Base-by-base conservation (phyloP, 768 basidiomycete species). In the Neoboletus magnificus region DNA sequence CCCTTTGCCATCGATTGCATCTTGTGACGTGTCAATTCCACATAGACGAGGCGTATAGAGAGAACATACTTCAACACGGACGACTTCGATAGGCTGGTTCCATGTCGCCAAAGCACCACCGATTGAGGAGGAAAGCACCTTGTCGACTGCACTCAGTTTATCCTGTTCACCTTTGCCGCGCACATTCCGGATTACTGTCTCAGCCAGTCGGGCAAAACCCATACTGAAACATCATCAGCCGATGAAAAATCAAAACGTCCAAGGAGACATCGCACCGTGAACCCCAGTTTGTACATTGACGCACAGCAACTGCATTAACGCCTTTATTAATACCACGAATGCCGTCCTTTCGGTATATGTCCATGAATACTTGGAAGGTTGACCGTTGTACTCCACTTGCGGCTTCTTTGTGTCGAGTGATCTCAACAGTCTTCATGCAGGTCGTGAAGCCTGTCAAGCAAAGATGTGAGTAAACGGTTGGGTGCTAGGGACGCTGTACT, bases 351-450 rank as follows among this genome's bases (percentile, higher is more conserved):
- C 89, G 84, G 73, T 93, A 97, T 65, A 98, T 98, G 66, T 98
- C 95, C 61, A 79, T 85, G 69, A 98, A 99, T 48, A 98, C 87
- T 42, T 87, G 87, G 86, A 92, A 95, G 2, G 96, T 98, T 50
- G 90, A 92, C 12, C 93, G 92, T 68, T 91, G 87, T 40, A 86
- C 80, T 39, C 97, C 97, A 29, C 82, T 72, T 16, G 87, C 84
- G 23, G 86, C 90, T 64, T 92, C 89, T 74, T 99, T 99, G 67
- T 91, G 89, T 63, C 95, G 87, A 46, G 95, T 98, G 62, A 98
- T 98, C 74, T 96, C 94, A 59, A 84, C 97, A 22, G 97, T 99
- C 76, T 99, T 99, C 97, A 99, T 99, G 74, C 93, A 97, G 41
- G 96, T 98, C 75, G 93, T 96, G 78, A 98, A 93, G 64, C 96